These are phyloP conservation scores for Hansenula sp. DNA, from an alignment of 1,139 yeast genomes.

Conservation along the genomic window DNA sequence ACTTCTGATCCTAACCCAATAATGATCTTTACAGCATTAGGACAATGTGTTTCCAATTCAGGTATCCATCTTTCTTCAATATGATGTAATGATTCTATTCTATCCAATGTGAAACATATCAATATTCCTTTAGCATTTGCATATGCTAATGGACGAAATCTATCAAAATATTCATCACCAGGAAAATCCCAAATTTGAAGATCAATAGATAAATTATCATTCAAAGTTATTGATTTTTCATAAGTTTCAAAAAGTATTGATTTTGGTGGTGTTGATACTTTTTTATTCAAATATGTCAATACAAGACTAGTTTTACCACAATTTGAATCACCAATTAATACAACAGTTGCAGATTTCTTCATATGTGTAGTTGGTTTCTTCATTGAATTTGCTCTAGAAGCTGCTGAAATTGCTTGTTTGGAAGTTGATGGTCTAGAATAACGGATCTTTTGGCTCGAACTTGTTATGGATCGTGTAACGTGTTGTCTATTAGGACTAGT, in stretches of 20 bases:
- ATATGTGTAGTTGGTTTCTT: neutral
- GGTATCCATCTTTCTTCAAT: conserved; percentile 39
- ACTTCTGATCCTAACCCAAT: conserved; percentile 21
- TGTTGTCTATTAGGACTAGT: neutral
- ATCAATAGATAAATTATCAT: conserved; percentile 9
- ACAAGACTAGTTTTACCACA: conserved; percentile 23
- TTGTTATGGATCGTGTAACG: neutral
- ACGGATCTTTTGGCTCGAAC: too few species aligned
- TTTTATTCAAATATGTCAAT: conserved; percentile 14
- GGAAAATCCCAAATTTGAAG: conserved; percentile 49
- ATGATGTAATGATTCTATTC: conserved; percentile 36
- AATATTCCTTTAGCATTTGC: conserved; percentile 66
- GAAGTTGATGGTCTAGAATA: neutral
- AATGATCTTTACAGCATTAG: conserved; percentile 13
- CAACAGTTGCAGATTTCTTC: conserved; percentile 7
- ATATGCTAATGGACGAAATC: conserved; percentile 63
- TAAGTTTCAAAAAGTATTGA: conserved; percentile 18
- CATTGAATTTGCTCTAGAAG: neutral
- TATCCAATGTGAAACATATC: conserved; percentile 63
- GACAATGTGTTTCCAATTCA: conserved; percentile 22
- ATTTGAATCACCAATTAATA: conserved; percentile 22
- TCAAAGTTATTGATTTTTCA: conserved; percentile 25
- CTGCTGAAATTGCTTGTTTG: neutral
- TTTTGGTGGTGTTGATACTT: conserved; percentile 5
- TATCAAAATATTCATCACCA: conserved; percentile 52